These are phyloP conservation scores for Teratosphaeriaceae sp. DNA, from an alignment of 2,329 filamentous ascomycete genomes.

Conservation along the genomic window DNA sequence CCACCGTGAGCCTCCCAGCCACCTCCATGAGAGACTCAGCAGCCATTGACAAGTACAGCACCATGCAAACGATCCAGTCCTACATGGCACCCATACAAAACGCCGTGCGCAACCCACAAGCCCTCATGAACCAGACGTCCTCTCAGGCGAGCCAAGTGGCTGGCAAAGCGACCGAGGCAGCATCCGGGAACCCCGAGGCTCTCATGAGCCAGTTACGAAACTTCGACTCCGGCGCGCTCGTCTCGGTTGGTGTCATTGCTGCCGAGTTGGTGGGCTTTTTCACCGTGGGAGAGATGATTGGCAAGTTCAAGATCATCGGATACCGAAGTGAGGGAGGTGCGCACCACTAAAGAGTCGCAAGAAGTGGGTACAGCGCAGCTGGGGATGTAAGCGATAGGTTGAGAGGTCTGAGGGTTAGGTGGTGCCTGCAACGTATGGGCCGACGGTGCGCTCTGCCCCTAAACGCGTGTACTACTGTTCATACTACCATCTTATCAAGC, in stretches of 20 bases:
- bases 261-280: conserved; percentile 96
- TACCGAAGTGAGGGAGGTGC: conserved; percentile 48
- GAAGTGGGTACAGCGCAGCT: background rate
- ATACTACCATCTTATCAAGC: conserved; percentile 10
- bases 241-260: conserved; percentile 65
- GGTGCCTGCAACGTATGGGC: background rate
- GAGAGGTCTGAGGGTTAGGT: too few relatives aligned
- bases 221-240: conserved; percentile 64
- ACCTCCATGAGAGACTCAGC: background rate
- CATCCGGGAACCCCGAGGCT: conserved; percentile 48
- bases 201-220: conserved; percentile 57
- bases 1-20: conserved; percentile 67
- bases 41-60: conserved; percentile 45
- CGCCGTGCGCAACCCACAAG: conserved; percentile 60
- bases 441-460: conserved; percentile 7
- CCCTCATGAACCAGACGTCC: conserved; percentile 40
- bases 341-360: conserved; percentile 11
- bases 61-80: conserved; percentile 72
- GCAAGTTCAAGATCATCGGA: conserved; percentile 88
- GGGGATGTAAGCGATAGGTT: too few relatives aligned
- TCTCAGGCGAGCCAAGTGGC: conserved; percentile 35
- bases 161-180: conserved; percentile 10
- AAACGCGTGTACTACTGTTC: conserved; percentile 23
- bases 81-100: conserved; percentile 75
- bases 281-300: conserved; percentile 94